Conservation (phyloP, 2,329 filamentous ascomycete species). For the Zasmidium angulare region DNA sequence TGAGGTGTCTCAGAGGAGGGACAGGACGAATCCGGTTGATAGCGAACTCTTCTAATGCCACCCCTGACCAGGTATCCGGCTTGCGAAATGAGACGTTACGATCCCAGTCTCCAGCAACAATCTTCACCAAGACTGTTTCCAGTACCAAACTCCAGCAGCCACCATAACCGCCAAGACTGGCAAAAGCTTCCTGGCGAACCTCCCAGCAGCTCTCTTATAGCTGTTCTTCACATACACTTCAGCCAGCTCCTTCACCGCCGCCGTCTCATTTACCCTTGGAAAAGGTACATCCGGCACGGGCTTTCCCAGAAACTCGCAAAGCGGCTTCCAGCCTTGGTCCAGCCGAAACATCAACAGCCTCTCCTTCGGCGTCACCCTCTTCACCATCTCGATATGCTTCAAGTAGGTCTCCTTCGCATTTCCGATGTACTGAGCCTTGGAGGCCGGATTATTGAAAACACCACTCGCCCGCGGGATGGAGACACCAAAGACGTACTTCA, state of each 20-base stretch:
- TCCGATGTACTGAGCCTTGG: neutral
- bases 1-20: too few relatives aligned
- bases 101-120: too few relatives aligned
- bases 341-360: slow-evolving; percentile 13
- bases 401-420: slow-evolving; percentile 12
- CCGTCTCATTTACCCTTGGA: slow-evolving; percentile 13
- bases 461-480: neutral
- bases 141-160: neutral
- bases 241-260: neutral
- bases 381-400: slow-evolving; percentile 9
- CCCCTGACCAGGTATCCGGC: too few relatives aligned
- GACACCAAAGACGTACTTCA: slow-evolving; percentile 6
- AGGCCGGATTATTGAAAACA: slow-evolving; percentile 2
- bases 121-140: too few relatives aligned
- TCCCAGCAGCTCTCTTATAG: neutral
- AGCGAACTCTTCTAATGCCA: too few relatives aligned
- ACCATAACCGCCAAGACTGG: neutral
- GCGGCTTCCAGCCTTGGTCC: slow-evolving; percentile 13
- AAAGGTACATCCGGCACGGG: slow-evolving; percentile 10
- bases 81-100: too few relatives aligned
- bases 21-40: too few relatives aligned
- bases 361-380: slow-evolving; percentile 3
- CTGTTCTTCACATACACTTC: neutral
- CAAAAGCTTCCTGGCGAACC: neutral
- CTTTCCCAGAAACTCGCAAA: slow-evolving; percentile 16